Evolutionary conservation across 768 basidiomycete genomes (phyloP).

Genomic region (Mycena latifolia): DNA sequence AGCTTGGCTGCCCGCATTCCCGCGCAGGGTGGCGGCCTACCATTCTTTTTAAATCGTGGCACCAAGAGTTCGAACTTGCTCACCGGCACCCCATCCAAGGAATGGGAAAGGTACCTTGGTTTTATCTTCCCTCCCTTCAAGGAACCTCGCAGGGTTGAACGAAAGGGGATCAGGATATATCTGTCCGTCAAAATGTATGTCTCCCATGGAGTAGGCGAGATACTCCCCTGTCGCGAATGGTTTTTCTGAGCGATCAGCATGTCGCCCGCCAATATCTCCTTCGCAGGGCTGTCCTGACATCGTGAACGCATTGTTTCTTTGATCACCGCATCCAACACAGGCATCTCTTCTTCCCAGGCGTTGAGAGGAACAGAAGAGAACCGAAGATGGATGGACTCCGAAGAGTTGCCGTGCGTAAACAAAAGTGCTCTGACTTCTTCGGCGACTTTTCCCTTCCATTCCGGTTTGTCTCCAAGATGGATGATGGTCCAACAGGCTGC

Average conservation of each 20-base stretch:
- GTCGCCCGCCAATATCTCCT: constrained; percentile 50
- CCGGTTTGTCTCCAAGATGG: constrained; percentile 46
- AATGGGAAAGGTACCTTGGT: constrained; percentile 39
- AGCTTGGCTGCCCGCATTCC: too few species aligned
- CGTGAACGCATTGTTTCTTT: constrained; percentile 54
- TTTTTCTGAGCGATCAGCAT: constrained; percentile 42
- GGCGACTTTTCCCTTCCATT: constrained; percentile 15
- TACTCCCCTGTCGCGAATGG: constrained; percentile 49
- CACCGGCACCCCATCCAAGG: too few species aligned
- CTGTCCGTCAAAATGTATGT: constrained; percentile 38
- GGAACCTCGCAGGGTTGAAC: constrained; percentile 52
- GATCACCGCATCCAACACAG: constrained; percentile 50
- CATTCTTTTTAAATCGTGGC: too few species aligned
- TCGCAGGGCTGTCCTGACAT: constrained; percentile 49
- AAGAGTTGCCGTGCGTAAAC: constrained; percentile 39
- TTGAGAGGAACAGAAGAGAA: too few species aligned
- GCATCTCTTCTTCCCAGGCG: constrained; percentile 44
- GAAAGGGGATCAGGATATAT: constrained; percentile 49
- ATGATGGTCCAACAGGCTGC: constrained; percentile 54
- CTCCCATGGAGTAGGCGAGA: constrained; percentile 43
- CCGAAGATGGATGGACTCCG: constrained; percentile 30
- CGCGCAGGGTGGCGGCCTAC: too few species aligned
- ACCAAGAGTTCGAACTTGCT: too few species aligned
- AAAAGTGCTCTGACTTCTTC: constrained; percentile 48
- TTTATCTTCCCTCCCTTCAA: constrained; percentile 49